Evolutionary conservation across 805 yeast species (phyloP).

Genomic region (Candida nanaspora): DNA sequence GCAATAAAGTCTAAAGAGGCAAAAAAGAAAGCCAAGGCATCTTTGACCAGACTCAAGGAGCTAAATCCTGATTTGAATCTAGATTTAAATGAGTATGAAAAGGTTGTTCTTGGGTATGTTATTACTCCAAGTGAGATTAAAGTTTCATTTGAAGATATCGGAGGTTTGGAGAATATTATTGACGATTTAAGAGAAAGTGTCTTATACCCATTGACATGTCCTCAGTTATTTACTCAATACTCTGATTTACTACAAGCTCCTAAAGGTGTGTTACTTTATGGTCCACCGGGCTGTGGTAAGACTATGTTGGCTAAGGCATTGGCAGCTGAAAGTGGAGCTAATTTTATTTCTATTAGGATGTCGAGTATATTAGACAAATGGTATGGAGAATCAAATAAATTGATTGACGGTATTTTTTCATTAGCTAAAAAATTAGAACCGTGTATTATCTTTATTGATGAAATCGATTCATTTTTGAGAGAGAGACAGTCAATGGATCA

Average conservation of each 20-base stretch:
- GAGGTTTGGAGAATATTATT: conserved; percentile 78
- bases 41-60: conserved; percentile 49
- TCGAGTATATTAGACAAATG: conserved; percentile 94
- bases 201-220: conserved; percentile 76
- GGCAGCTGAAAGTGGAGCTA: conserved; percentile 88
- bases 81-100: conserved; percentile 66
- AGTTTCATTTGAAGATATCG: conserved; percentile 74
- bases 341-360: conserved; percentile 85
- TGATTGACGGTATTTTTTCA: conserved; percentile 87
- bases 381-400: conserved; percentile 95
- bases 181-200: conserved; percentile 86
- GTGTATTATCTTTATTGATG: conserved; percentile 92
- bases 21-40: conserved; percentile 51
- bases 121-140: conserved; percentile 80
- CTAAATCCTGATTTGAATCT: conserved; percentile 53
- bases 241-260: conserved; percentile 77
- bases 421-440: conserved; percentile 87
- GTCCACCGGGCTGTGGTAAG: conserved; percentile 98
- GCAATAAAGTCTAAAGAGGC: conserved; percentile 46
- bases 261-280: conserved; percentile 85
- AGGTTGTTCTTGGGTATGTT: conserved; percentile 66
- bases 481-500: conserved; percentile 82
- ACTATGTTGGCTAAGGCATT: conserved; percentile 96
- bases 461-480: conserved; percentile 88
- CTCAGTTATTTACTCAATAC: conserved; percentile 65